Percentiles rank a stretch among this genome's conserved stretches.
Evolutionary conservation across 2,329 filamentous ascomycete species (phyloP).

Genomic region (Hyphodiscus sp.): DNA sequence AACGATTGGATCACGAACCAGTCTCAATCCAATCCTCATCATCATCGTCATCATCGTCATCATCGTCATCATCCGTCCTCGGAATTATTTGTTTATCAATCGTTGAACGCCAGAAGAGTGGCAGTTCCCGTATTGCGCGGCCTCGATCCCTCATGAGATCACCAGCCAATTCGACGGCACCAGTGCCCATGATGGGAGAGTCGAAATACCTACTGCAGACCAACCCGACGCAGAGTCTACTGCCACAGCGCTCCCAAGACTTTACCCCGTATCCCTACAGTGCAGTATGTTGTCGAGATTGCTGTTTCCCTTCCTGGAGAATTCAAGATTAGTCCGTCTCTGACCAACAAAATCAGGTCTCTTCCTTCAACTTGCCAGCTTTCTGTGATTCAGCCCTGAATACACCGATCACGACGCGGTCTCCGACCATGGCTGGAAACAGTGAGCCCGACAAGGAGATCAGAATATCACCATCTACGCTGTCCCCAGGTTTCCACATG

Average conservation of each 20-base stretch:
- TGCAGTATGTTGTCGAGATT: slow-evolving; percentile 18
- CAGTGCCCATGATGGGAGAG: slow-evolving; percentile 10
- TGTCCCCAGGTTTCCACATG: slow-evolving; percentile 14
- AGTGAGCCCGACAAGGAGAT: slow-evolving; percentile 11
- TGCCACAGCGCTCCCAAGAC: slow-evolving; percentile 1
- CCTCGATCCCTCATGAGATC: neutral
- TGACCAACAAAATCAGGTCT: slow-evolving; percentile 20
- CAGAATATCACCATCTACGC: slow-evolving; percentile 15
- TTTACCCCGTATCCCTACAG: slow-evolving; percentile 15
- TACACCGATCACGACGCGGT: slow-evolving; percentile 23
- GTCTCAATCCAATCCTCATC: neutral
- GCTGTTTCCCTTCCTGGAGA: neutral
- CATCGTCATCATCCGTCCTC: neutral
- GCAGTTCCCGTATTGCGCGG: neutral
- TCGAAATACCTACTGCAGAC: slow-evolving; percentile 4
- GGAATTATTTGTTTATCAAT: neutral
- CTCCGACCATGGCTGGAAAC: slow-evolving; percentile 15
- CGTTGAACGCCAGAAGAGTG: neutral
- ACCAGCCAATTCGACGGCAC: neutral
- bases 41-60: neutral
- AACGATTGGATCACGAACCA: neutral
- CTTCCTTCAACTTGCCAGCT: slow-evolving; percentile 26
- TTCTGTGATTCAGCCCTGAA: slow-evolving; percentile 22
- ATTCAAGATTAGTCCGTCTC: slow-evolving; percentile 1
- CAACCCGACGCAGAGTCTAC: neutral